Evolutionary conservation across 2,329 filamentous ascomycete genomes (phyloP).

Genomic region (Botrytis sinoallii): DNA sequence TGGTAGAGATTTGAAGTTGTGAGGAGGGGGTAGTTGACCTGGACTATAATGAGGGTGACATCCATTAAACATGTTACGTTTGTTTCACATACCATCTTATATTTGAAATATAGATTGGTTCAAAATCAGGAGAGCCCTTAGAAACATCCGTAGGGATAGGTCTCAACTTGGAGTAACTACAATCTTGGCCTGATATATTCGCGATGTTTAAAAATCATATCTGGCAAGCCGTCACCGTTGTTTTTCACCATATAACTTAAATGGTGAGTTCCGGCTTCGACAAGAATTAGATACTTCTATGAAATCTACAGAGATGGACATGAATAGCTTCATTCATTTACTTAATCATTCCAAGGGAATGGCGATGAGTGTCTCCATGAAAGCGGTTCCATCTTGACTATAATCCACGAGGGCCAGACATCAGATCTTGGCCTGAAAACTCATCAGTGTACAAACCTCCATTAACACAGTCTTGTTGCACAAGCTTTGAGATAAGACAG

Average conservation of each 20-base stretch:
- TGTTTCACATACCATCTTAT: not conserved
- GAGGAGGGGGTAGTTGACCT: not conserved
- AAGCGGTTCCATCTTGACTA: not conserved
- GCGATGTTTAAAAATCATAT: no score
- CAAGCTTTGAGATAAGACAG: not conserved
- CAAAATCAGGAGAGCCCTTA: not conserved
- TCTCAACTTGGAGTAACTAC: not conserved
- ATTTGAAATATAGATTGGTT: not conserved
- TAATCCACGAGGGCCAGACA: not conserved
- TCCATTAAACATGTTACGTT: not conserved
- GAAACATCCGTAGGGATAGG: not conserved
- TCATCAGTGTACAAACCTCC: not conserved
- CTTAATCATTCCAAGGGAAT: not conserved
- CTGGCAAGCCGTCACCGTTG: not conserved
- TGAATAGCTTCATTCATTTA: not conserved
- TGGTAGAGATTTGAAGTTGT: constrained; percentile 42
- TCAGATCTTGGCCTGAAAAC: no score
- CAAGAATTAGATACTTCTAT: not conserved
- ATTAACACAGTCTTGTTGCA: not conserved
- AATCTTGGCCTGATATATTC: not conserved
- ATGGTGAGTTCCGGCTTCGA: not conserved
- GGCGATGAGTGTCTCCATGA: not conserved
- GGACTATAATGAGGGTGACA: not conserved
- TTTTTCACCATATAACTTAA: not conserved
- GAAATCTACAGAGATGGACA: not conserved